These are phyloP conservation scores for Phoma sp. DNA, from an alignment of 2,329 filamentous ascomycete species.

Conservation along the genomic window DNA sequence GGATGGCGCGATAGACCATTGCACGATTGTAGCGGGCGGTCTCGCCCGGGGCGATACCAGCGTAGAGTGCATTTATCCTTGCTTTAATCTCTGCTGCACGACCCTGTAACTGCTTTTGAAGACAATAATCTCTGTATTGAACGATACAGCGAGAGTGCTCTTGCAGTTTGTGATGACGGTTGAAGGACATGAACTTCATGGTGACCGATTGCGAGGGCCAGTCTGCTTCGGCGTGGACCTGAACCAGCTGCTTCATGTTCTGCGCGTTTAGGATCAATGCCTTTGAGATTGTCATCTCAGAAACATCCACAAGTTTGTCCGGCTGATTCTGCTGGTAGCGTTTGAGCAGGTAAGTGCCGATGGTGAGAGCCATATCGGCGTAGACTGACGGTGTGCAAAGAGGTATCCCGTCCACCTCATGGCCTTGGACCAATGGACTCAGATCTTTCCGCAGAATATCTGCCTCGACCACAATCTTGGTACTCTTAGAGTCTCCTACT, in stretches of 20 bases:
- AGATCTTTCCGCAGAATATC: neutral
- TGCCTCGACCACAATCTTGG: neutral
- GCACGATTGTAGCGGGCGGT: constrained; percentile 12
- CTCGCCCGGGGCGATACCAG: constrained; percentile 1
- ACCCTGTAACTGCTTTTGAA: neutral
- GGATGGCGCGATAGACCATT: constrained; percentile 7
- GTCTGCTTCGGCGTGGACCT: constrained; percentile 19
- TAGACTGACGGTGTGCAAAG: constrained; percentile 16
- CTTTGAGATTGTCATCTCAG: constrained; percentile 21
- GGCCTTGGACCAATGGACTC: neutral
- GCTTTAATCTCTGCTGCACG: neutral
- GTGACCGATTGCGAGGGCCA: constrained; percentile 8
- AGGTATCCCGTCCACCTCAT: neutral
- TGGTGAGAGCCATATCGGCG: constrained; percentile 42
- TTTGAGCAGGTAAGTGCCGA: constrained; percentile 33
- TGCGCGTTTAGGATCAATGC: constrained; percentile 17
- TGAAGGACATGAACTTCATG: constrained; percentile 25
- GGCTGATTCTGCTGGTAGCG: neutral
- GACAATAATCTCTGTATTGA: constrained; percentile 3
- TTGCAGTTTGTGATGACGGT: constrained; percentile 19
- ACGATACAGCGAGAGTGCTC: constrained; percentile 18
- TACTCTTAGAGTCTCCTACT: neutral
- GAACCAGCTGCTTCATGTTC: constrained; percentile 16
- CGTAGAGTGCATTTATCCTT: neutral
- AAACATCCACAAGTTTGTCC: constrained; percentile 13